These are phyloP conservation scores for Colletotrichum sp. DNA, from an alignment of 2,329 filamentous ascomycete species.

Conservation along the genomic window DNA sequence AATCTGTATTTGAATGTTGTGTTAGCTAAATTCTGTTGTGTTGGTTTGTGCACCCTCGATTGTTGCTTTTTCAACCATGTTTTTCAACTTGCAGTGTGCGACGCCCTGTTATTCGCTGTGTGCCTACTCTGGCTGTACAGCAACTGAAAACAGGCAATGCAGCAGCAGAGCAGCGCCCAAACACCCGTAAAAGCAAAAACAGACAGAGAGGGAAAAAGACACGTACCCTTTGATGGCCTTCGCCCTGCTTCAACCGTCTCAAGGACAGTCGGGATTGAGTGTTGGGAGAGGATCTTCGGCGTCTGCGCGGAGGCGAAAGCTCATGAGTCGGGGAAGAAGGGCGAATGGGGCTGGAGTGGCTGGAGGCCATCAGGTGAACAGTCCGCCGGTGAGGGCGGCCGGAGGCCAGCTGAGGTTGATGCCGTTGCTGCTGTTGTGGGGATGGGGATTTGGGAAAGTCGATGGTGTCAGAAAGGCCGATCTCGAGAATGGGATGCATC, in stretches of 20 bases:
- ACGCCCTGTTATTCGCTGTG: too few relatives aligned
- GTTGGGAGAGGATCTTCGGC: background rate
- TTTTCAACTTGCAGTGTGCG: too few relatives aligned
- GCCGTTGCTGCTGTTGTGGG: background rate
- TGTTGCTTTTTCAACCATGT: too few relatives aligned
- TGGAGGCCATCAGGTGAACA: background rate
- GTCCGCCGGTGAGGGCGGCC: background rate
- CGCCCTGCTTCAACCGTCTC: background rate
- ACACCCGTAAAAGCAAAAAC: background rate
- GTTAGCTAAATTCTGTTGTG: background rate
- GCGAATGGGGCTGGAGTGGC: background rate
- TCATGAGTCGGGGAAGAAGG: background rate
- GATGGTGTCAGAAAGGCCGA: background rate
- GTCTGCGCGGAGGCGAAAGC: accelerated
- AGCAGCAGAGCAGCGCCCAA: too few relatives aligned
- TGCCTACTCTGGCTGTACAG: too few relatives aligned
- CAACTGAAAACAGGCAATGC: too few relatives aligned
- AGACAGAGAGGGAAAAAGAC: background rate
- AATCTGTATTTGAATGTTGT: background rate
- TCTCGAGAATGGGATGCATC: background rate
- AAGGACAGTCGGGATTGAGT: accelerated
- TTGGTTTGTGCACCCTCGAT: background rate
- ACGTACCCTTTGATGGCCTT: background rate
- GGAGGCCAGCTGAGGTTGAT: background rate
- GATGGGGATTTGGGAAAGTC: background rate